phyloP scores from a whole-genome alignment of 768 basidiomycete species.

The Leucosporidium yakuticum region DNA sequence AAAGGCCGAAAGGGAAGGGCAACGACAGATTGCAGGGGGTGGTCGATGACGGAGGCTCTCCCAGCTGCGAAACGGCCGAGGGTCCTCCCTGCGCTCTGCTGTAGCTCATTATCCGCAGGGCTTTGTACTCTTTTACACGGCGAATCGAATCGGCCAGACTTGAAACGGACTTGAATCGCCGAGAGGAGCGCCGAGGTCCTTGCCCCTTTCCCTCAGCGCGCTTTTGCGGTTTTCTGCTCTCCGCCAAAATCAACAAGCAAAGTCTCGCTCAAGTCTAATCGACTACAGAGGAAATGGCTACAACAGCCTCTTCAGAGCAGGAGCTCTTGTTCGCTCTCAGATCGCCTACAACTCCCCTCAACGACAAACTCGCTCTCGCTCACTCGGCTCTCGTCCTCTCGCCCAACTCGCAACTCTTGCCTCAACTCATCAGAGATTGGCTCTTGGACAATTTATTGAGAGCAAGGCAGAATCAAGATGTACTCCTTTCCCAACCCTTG shows the following conservation, averaged over 20 bases:
- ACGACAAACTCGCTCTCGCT: slow-evolving; percentile 15
- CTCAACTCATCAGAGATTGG: background rate
- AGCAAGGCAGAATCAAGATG: slow-evolving; percentile 10
- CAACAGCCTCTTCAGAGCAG: background rate
- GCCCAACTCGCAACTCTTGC: background rate
- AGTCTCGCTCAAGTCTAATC: too few relatives aligned
- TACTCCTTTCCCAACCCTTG: background rate
- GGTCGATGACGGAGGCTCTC: too few relatives aligned
- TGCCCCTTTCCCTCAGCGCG: too few relatives aligned
- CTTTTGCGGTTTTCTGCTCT: background rate
- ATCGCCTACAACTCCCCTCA: slow-evolving; percentile 21
- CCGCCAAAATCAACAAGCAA: background rate
- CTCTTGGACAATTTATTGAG: background rate
- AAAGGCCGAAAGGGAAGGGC: too few relatives aligned
- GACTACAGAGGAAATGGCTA: background rate
- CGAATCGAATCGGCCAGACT: too few relatives aligned
- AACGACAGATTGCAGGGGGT: too few relatives aligned
- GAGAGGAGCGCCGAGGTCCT: too few relatives aligned
- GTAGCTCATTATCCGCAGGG: too few relatives aligned
- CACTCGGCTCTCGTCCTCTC: slow-evolving; percentile 3
- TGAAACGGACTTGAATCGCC: too few relatives aligned
- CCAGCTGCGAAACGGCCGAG: too few relatives aligned
- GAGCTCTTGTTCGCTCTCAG: slow-evolving; percentile 16
- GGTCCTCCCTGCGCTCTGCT: too few relatives aligned
- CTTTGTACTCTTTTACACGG: too few relatives aligned